phyloP scores from a whole-genome alignment of 2,329 filamentous ascomycete genomes.

The Chrysosporium keratinophilum region DNA sequence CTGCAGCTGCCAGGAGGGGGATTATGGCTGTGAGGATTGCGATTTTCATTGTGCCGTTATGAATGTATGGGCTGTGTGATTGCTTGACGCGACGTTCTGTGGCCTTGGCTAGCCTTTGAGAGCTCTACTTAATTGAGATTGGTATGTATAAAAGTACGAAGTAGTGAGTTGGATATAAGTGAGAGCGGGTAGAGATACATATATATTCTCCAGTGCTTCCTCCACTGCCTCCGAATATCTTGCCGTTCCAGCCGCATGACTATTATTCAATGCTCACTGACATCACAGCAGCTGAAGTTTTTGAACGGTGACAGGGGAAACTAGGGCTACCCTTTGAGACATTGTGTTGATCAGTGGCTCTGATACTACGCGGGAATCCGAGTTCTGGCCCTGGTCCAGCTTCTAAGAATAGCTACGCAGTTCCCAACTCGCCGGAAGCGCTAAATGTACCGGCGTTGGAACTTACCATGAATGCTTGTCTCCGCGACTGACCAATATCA shows the following conservation, averaged over 20 bases:
- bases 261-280: not conserved
- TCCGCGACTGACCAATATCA: too few relatives aligned
- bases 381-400: not conserved
- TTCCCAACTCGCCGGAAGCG: not conserved
- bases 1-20: constrained; percentile 13
- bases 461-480: too few relatives aligned
- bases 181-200: not conserved
- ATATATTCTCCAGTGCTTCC: not conserved
- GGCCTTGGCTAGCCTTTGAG: not conserved
- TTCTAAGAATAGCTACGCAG: not conserved
- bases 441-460: too few relatives aligned
- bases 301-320: too few relatives aligned
- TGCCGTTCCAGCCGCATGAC: too few relatives aligned
- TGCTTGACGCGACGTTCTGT: not conserved
- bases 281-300: not conserved
- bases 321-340: not conserved
- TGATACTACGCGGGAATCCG: not conserved
- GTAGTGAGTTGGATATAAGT: too few relatives aligned
- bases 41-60: constrained; percentile 1
- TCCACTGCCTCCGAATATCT: too few relatives aligned
- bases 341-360: not conserved
- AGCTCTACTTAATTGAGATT: not conserved
- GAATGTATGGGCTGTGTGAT: not conserved
- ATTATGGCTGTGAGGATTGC: constrained; percentile 9
- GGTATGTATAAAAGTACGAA: too few relatives aligned